Evolutionary conservation across 768 basidiomycete species (phyloP), one percentile per base, ranked within the genome.

Genomic region (Asterophora lycoperdoides): DNA sequence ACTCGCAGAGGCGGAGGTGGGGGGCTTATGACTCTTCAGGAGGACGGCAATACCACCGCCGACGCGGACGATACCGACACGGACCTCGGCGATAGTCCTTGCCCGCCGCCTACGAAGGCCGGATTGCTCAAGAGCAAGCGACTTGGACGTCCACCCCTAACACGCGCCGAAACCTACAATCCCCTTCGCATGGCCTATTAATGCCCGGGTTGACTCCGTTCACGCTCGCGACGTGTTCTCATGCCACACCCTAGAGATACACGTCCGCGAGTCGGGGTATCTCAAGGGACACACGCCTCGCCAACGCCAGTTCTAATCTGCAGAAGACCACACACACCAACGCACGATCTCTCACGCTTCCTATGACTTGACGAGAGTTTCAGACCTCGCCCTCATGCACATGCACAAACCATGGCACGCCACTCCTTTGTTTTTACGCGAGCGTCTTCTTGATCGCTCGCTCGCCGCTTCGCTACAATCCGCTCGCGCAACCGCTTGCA

Each of bases 61-160:
- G 81, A 83, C 28, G 77, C 76, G 26, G 88, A 89, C 34, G 88
- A 88, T 48, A 86, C 84, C 37, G 86, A 88, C 46, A 80, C 79
- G 5, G 87, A 89, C 56, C 65, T 89, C 37, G 89, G 88, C 11
- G 89, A 89, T 58, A 93, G 90, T 58, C 92, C 92, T 4, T 95
- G 92, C 68, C 89, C 89, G 2, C 84, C 89, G 40, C 82, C 86
- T 9, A 80, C 75, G 29, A 88, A 85, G 60, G 70, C 68, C 34
- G 64, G 68, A 37, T 65, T 68, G 17, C 73, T 79, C 46, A 83
- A 84, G 63, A 72, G 68, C 60, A 87, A 82, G 68, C 83, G 80
- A 64, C 53, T 74, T 15, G 69, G 61, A 19, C 73, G 77, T 33
- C 68, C 62, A 23, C 73, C 77, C 10, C 68, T 89, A 29, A 56